Percentiles rank a stretch among this genome's conserved stretches.
phyloP scores from a whole-genome alignment of 495 filamentous ascomycete species.

The Podospora fimiseda region DNA sequence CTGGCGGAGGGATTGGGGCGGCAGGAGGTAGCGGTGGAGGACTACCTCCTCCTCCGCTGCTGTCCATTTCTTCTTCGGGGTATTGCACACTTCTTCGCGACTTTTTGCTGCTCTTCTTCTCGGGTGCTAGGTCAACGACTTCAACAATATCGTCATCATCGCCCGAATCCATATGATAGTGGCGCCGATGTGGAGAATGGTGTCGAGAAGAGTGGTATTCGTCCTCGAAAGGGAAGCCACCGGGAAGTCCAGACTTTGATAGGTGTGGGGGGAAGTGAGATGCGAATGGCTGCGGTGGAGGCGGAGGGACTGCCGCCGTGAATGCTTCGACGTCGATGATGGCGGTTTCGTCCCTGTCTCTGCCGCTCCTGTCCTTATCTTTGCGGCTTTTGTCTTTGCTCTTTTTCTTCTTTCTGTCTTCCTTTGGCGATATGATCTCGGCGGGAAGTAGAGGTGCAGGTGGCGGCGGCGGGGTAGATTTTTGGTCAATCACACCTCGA shows the following conservation, averaged over 20 bases:
- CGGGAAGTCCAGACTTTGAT: conserved; percentile 45
- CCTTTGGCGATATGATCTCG: conserved; percentile 12
- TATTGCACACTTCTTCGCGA: conserved; percentile 19
- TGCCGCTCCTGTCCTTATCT: conserved; percentile 11
- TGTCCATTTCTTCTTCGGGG: conserved; percentile 27
- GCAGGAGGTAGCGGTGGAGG: conserved; percentile 18
- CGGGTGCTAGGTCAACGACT: conserved; percentile 40
- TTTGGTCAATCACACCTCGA: too few species aligned
- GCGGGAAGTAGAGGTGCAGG: conserved; percentile 17
- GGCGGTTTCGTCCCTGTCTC: conserved; percentile 1
- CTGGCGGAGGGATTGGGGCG: conserved; percentile 29
- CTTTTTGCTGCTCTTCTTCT: conserved; percentile 34
- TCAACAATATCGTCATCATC: conserved; percentile 40
- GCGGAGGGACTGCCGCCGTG: conserved; percentile 9
- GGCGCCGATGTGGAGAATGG: neutral
- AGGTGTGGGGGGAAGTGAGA: conserved; percentile 32
- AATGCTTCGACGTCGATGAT: conserved; percentile 16
- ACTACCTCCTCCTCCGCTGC: too few species aligned
- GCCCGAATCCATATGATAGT: conserved; percentile 1
- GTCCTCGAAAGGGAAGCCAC: conserved; percentile 41
- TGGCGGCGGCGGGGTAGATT: conserved; percentile 12
- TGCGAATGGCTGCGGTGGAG: conserved; percentile 17
- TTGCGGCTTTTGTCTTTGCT: conserved; percentile 17
- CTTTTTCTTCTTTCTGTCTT: conserved; percentile 24
- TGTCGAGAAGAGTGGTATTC: conserved; percentile 21